Base-by-base conservation (phyloP, 495 filamentous ascomycete species). In the Xylaria cubensis region DNA sequence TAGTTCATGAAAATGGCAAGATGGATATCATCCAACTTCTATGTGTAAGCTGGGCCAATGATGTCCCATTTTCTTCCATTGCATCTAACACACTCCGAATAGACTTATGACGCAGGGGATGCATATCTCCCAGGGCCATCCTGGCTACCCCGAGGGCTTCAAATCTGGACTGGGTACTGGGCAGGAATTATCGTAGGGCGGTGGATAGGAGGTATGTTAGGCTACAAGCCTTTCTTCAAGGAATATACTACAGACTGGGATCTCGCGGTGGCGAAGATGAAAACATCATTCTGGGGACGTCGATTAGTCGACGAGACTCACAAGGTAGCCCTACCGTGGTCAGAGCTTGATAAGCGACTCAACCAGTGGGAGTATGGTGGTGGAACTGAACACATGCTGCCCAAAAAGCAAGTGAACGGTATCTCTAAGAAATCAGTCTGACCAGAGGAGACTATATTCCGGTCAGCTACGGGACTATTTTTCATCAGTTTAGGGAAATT, bases 221-320 rank as follows among this genome's bases (percentile, higher is more conserved):
- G 83, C 4, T 85, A 85, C 70, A 77, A 80, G 72, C 83, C 84
- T 0, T 85, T 80, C 61, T 82, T 80, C 69, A 73, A 65, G 2
- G 80, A 85, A 66, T 84, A 79, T 69, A 85, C 83, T 0, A 83
- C 78, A 0, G 83, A 85, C 64, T 85, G 81, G 83, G 81, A 80
- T 8, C 72, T 72, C 19, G 82, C 82, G 0, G 77, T 77, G 8
- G 64, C 53, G 12, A 79, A 81, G 53, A 84, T 84, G 82, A 67
- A 78, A 63, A 65, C 61, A 19, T 75, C 68, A 5, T 75, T 48
- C n/a, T 81, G 78, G 21, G 69, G 72, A 72, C 69, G 69, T 41
- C 53, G 36, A 19, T 24, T 70, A 36, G 67, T 70, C 26, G n/a
- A 69, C 17, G 65, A 68, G 44, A 34, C 44, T 55, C 34, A 55